Conservation (phyloP, 768 basidiomycete species). For the Leccinum disarticulatum region DNA sequence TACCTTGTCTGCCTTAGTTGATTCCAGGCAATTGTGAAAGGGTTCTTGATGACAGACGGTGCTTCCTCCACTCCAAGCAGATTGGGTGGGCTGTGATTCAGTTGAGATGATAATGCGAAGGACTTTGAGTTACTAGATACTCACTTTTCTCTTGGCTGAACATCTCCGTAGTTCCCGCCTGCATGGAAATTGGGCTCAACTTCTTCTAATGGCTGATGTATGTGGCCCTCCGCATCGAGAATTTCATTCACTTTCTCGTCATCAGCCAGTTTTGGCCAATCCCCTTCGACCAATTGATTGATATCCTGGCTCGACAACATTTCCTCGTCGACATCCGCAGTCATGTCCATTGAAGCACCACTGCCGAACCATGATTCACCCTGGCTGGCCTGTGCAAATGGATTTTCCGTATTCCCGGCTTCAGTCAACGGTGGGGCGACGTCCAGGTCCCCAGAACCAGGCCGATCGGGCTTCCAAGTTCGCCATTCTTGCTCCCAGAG, state of each 20-base stretch:
- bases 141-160: background rate
- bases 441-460: slow-evolving; percentile 12
- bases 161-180: background rate
- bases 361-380: slow-evolving; percentile 12
- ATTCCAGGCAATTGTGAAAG: slow-evolving; percentile 25
- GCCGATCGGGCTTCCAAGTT: slow-evolving; percentile 50
- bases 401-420: slow-evolving; percentile 18
- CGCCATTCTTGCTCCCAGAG: slow-evolving; percentile 71
- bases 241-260: slow-evolving; percentile 15
- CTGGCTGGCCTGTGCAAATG: slow-evolving; percentile 25
- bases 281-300: slow-evolving; percentile 25
- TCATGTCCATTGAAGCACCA: slow-evolving; percentile 7
- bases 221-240: slow-evolving; percentile 9
- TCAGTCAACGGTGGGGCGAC: slow-evolving; percentile 18
- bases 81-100: background rate
- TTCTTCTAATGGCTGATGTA: background rate
- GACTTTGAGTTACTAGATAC: background rate
- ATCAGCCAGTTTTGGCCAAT: slow-evolving; percentile 16
- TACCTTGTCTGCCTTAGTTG: slow-evolving; percentile 19
- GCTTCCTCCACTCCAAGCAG: background rate
- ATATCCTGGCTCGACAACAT: slow-evolving; percentile 37
- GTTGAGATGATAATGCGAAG: background rate
- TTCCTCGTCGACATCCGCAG: slow-evolving; percentile 32
- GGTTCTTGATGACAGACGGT: slow-evolving; percentile 10
- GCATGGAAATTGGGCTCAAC: background rate